Conservation (phyloP, 192 early-diverging fungal species). For the Coemansia sp. region DNA sequence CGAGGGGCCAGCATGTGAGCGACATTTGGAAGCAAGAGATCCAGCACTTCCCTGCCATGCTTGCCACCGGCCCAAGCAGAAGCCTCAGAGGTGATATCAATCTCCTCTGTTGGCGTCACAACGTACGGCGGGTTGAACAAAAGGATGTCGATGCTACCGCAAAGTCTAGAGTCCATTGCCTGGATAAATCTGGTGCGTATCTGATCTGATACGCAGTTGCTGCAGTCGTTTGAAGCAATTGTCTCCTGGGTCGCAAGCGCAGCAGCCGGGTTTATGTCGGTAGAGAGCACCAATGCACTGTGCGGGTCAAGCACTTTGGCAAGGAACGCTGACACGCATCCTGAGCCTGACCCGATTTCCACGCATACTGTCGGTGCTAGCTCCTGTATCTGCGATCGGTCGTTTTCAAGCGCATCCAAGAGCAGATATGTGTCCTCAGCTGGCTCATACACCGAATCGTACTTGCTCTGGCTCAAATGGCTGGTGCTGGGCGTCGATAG, state of each 20-base stretch:
- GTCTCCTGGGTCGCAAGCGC: conserved; percentile 67
- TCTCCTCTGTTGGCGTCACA: conserved; percentile 78
- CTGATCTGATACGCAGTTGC: conserved; percentile 55
- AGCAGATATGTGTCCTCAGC: conserved; percentile 93
- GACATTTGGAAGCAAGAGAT: conserved; percentile 72
- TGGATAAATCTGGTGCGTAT: conserved; percentile 65
- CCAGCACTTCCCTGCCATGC: conserved; percentile 86
- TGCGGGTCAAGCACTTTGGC: conserved; percentile 29
- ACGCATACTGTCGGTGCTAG: conserved; percentile 68
- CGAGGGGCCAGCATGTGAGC: conserved; percentile 64
- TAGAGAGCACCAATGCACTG: conserved; percentile 56
- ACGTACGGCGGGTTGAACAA: conserved; percentile 97
- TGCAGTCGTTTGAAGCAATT: conserved; percentile 52
- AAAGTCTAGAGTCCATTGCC: conserved; percentile 59
- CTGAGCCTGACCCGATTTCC: conserved; percentile 89
- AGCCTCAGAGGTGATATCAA: conserved; percentile 61
- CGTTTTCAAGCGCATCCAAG: conserved; percentile 87
- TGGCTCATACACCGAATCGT: conserved; percentile 81
- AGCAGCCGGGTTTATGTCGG: conserved; percentile 84
- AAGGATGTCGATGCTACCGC: conserved; percentile 69
- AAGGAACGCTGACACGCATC: conserved; percentile 83
- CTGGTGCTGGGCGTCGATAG: conserved; percentile 77
- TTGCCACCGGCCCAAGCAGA: conserved; percentile 93
- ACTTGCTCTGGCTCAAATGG: conserved; percentile 67
- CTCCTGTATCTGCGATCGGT: conserved; percentile 57